Evolutionary conservation across 345 rosid genomes (phyloP).

Genomic region (Salix exigua): DNA sequence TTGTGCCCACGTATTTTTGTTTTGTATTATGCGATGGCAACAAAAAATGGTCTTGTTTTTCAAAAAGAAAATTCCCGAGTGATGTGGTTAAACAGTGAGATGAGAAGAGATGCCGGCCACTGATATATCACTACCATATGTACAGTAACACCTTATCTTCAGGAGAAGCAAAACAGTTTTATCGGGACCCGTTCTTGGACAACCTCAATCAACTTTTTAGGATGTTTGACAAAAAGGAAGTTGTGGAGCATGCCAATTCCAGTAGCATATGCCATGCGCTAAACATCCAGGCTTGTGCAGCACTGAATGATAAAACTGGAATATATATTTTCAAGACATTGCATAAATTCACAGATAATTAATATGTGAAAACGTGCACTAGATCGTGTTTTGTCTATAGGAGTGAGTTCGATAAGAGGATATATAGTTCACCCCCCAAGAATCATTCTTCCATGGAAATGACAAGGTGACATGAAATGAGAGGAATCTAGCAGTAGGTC

Average conservation of each 20-base stretch:
- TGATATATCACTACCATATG: background rate
- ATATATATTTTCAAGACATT: background rate
- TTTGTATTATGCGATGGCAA: background rate
- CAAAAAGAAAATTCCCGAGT: background rate
- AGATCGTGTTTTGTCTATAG: background rate
- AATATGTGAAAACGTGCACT: background rate
- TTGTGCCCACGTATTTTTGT: background rate
- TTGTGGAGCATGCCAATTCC: background rate
- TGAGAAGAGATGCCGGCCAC: background rate
- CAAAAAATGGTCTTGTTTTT: background rate
- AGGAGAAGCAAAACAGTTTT: background rate
- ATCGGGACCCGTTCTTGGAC: background rate
- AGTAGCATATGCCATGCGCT: background rate
- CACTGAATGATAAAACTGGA: background rate
- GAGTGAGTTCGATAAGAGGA: background rate
- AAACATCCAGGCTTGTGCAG: background rate
- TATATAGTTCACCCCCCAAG: background rate
- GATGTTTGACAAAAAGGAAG: background rate
- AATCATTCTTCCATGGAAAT: background rate
- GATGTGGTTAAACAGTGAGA: background rate
- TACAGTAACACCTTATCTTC: background rate
- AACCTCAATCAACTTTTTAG: background rate
- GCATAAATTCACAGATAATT: background rate
- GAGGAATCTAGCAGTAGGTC: background rate
- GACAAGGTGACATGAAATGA: constrained; percentile 6